phyloP scores from a whole-genome alignment of 1,284 basidiomycete species.

The Fomitiporia mediterranea region DNA sequence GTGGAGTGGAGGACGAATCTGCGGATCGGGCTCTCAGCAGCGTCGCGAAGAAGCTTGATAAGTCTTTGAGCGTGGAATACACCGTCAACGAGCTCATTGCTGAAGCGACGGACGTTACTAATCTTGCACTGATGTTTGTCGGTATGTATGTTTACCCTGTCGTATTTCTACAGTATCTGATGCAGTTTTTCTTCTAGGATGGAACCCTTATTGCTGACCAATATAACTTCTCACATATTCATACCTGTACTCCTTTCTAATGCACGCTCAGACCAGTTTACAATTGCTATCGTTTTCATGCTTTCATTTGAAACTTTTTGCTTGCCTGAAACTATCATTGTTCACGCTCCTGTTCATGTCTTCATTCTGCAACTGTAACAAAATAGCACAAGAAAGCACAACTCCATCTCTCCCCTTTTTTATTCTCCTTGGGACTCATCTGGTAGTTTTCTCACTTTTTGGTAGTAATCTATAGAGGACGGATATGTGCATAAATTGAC shows the following conservation, averaged over 20 bases:
- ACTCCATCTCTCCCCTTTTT: too few species aligned
- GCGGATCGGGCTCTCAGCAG: slow-evolving; percentile 84
- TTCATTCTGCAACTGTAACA: not conserved
- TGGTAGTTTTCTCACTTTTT: too few species aligned
- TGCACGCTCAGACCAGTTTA: not conserved
- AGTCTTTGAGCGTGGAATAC: slow-evolving; percentile 84
- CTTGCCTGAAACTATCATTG: too few species aligned
- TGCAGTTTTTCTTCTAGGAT: slow-evolving; percentile 3
- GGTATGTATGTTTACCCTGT: slow-evolving; percentile 40
- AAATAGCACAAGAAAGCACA: too few species aligned
- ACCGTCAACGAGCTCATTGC: slow-evolving; percentile 92
- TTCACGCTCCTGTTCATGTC: not conserved
- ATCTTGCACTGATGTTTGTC: slow-evolving; percentile 75
- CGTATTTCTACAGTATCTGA: not conserved
- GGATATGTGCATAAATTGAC: too few species aligned
- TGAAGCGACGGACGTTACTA: slow-evolving; percentile 76
- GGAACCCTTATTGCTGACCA: slow-evolving; percentile 18
- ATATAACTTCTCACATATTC: not conserved
- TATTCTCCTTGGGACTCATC: too few species aligned
- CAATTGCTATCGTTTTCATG: not conserved
- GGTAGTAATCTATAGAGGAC: too few species aligned
- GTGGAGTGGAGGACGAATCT: slow-evolving; percentile 71
- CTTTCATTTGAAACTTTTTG: too few species aligned
- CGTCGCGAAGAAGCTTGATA: slow-evolving; percentile 80
- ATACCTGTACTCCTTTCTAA: not conserved